A percentile compares a stretch with the other conserved stretches of the same genome.
These are phyloP conservation scores for Starmera dryadoides DNA, from an alignment of 805 yeast genomes.

Conservation along the genomic window DNA sequence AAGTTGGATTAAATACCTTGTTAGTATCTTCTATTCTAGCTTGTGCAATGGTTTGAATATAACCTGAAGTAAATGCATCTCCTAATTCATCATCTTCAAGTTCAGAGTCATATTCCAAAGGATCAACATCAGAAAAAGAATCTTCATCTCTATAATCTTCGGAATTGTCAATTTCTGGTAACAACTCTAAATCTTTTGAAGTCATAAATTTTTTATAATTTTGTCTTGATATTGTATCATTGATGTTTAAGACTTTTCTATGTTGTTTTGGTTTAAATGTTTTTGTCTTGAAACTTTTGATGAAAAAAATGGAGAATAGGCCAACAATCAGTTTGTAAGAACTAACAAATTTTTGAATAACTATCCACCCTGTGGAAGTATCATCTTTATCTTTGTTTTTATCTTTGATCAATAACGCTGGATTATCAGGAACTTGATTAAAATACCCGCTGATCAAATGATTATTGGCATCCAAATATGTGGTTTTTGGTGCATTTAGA, in stretches of 20 bases:
- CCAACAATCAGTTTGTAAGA: constrained; percentile 5
- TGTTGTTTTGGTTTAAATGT: not conserved
- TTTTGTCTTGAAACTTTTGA: not conserved
- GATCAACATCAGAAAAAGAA: constrained; percentile 18
- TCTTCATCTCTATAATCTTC: constrained; percentile 11
- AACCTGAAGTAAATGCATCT: constrained; percentile 8
- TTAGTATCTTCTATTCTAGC: constrained; percentile 8
- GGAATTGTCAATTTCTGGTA: constrained; percentile 29
- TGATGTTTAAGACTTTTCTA: constrained; percentile 9
- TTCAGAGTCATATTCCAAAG: constrained; percentile 25
- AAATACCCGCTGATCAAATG: constrained; percentile 16
- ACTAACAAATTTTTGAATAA: constrained; percentile 7
- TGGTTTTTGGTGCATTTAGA: constrained; percentile 38
- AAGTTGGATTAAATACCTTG: constrained; percentile 2
- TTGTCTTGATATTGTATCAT: constrained; percentile 1
- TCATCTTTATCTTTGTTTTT: not conserved
- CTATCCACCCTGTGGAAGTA: constrained; percentile 6
- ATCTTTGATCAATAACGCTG: constrained; percentile 5
- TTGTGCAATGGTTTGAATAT: constrained; percentile 8
- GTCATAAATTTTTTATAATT: constrained; percentile 17
- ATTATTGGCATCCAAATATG: constrained; percentile 42
- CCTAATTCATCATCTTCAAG: constrained; percentile 19
- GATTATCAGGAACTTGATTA: constrained; percentile 18
- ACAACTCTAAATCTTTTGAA: constrained; percentile 5
- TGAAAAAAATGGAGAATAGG: not conserved